These are phyloP conservation scores for Suillus brevipes DNA, from an alignment of 768 basidiomycete species.

Conservation along the genomic window DNA sequence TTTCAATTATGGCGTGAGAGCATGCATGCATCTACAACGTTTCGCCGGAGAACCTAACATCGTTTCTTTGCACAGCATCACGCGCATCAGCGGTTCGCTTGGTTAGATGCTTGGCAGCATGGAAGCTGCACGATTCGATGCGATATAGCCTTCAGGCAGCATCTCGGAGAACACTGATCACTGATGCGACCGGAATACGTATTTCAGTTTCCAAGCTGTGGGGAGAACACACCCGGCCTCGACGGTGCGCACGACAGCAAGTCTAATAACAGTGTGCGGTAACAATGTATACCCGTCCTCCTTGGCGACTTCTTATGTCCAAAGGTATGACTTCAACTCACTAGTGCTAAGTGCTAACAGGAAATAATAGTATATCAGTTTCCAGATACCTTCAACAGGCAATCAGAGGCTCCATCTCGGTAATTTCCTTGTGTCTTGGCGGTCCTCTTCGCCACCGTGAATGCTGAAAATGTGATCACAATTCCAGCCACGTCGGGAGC, in stretches of 20 bases:
- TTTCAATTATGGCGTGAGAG: neutral
- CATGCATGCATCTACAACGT: neutral
- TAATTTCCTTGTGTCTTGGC: conserved; percentile 7
- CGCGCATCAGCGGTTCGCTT: neutral
- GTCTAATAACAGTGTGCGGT: neutral
- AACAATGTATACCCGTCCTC: neutral
- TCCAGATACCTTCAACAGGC: neutral
- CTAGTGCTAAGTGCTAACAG: neutral
- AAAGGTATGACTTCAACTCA: neutral
- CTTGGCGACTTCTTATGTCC: neutral
- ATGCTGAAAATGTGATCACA: neutral
- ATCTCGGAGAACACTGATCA: neutral
- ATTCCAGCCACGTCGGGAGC: neutral
- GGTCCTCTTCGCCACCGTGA: neutral
- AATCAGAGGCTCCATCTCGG: neutral
- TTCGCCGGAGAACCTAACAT: neutral
- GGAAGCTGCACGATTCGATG: neutral
- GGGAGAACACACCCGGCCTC: neutral
- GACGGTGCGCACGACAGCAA: neutral
- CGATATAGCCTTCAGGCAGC: neutral
- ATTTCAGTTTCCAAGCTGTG: neutral
- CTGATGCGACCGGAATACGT: neutral
- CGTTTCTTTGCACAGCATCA: conserved; percentile 1
- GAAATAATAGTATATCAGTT: neutral
- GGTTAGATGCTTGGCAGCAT: neutral